phyloP scores from a whole-genome alignment of 2,329 filamentous ascomycete species.

The Beauveria varroae region DNA sequence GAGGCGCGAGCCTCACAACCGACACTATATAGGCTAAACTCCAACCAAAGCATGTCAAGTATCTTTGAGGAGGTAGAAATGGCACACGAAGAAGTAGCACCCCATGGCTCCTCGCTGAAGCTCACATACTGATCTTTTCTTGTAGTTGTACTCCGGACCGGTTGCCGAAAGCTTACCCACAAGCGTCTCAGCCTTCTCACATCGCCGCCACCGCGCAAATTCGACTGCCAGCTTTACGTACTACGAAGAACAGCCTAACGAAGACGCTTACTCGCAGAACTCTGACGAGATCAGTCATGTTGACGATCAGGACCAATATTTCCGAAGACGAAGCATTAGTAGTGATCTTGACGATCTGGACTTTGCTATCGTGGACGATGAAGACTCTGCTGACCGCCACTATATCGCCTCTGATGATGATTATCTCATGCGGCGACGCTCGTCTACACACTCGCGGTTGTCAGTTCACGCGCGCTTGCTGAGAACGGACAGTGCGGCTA shows the following conservation, averaged over 20 bases:
- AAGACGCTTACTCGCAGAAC: constrained; percentile 35
- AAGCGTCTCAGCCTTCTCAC: constrained; percentile 84
- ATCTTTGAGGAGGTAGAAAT: constrained; percentile 96
- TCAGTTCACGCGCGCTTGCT: constrained; percentile 60
- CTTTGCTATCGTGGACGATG: constrained; percentile 32
- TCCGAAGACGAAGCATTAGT: constrained; percentile 23
- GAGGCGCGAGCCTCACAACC: constrained; percentile 7
- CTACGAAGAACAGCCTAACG: constrained; percentile 64
- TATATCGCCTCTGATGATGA: constrained; percentile 34
- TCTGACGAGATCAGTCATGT: constrained; percentile 15
- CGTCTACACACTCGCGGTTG: constrained; percentile 50
- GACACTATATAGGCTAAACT: constrained; percentile 55
- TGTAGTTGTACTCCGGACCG: constrained; percentile 75
- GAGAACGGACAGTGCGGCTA: constrained; percentile 62
- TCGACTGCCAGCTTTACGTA: constrained; percentile 87
- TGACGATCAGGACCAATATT: neutral
- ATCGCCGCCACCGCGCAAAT: constrained; percentile 71
- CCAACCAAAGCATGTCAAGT: constrained; percentile 67
- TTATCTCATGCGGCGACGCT: constrained; percentile 50
- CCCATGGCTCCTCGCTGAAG: neutral
- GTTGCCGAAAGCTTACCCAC: constrained; percentile 94
- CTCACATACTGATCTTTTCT: neutral
- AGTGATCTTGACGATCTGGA: constrained; percentile 34
- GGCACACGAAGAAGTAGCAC: constrained; percentile 80
- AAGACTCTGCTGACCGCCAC: constrained; percentile 33